A percentile compares a stretch with the other conserved stretches of the same genome.
phyloP scores from a whole-genome alignment of 1,284 basidiomycete species.

The Peniophora sp. region DNA sequence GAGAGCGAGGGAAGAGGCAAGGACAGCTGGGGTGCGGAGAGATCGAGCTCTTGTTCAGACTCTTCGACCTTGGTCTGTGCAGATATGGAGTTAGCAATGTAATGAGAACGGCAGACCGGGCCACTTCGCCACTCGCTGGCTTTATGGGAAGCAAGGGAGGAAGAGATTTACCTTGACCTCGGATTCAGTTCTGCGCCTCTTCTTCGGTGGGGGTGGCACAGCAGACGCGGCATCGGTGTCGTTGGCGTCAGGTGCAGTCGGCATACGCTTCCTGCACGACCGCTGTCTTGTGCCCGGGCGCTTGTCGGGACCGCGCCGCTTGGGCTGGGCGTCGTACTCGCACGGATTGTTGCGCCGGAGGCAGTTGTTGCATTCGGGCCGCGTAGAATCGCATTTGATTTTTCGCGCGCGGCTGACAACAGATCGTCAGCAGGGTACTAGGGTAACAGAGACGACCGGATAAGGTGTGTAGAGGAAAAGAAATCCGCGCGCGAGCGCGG shows the following conservation, averaged over 20 bases:
- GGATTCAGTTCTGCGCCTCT: constrained; percentile 39
- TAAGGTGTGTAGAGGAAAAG: too few species aligned
- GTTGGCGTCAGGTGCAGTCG: constrained; percentile 31
- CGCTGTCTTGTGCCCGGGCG: constrained; percentile 72
- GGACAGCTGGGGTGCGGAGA: neutral
- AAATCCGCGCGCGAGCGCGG: too few species aligned
- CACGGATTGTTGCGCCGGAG: constrained; percentile 65
- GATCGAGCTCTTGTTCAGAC: neutral
- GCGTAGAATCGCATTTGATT: constrained; percentile 76
- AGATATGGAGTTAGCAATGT: too few species aligned
- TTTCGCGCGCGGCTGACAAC: constrained; percentile 61
- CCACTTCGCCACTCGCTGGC: too few species aligned
- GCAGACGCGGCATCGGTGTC: constrained; percentile 30
- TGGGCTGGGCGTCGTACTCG: constrained; percentile 71
- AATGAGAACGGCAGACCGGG: too few species aligned
- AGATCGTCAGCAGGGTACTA: constrained; percentile 21
- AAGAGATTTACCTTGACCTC: constrained; percentile 17
- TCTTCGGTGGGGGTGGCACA: constrained; percentile 37
- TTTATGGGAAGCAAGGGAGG: constrained; percentile 3
- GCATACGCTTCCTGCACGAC: constrained; percentile 63
- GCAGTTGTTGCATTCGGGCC: constrained; percentile 74
- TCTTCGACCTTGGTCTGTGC: too few species aligned
- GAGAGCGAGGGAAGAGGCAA: neutral
- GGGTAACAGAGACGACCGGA: too few species aligned
- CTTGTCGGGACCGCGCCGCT: constrained; percentile 76